Evolutionary conservation across 305 asterid species (phyloP).

Genomic region (Fraxinus dipetala): DNA sequence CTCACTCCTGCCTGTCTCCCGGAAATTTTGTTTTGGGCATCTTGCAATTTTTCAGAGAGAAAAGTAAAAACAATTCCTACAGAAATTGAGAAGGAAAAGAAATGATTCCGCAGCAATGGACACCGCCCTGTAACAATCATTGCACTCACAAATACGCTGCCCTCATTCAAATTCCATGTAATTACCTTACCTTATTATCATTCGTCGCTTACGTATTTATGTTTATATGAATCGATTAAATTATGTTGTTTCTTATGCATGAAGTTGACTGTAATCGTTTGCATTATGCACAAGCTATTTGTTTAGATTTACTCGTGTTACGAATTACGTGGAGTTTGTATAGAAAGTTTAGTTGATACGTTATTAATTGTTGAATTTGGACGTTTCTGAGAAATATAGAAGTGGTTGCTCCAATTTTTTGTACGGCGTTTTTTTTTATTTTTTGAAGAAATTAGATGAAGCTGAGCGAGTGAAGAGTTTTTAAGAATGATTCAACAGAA

Average conservation of each 20-base stretch:
- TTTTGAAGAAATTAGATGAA: neutral
- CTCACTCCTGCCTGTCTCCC: neutral
- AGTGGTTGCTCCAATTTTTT: neutral
- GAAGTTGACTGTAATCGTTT: neutral
- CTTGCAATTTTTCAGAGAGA: neutral
- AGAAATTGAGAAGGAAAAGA: neutral
- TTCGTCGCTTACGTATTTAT: neutral
- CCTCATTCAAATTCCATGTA: constrained; percentile 76
- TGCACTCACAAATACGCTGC: constrained; percentile 65
- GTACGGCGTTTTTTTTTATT: neutral
- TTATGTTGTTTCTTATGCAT: neutral
- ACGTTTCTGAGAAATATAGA: neutral
- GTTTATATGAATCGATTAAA: neutral
- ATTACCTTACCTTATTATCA: neutral
- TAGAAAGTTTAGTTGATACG: neutral
- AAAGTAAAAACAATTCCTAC: neutral
- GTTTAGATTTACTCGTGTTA: neutral
- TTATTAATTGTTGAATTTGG: neutral
- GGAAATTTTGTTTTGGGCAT: neutral
- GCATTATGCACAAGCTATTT: neutral
- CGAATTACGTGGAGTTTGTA: neutral
- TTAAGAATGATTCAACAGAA: neutral
- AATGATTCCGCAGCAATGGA: constrained; percentile 61
- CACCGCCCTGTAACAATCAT: constrained; percentile 67
- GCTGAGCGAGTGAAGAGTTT: neutral